Percentiles rank a stretch among this genome's conserved stretches.
Evolutionary conservation across 2,329 filamentous ascomycete species (phyloP).

Genomic region (Fusarium armeniacum): DNA sequence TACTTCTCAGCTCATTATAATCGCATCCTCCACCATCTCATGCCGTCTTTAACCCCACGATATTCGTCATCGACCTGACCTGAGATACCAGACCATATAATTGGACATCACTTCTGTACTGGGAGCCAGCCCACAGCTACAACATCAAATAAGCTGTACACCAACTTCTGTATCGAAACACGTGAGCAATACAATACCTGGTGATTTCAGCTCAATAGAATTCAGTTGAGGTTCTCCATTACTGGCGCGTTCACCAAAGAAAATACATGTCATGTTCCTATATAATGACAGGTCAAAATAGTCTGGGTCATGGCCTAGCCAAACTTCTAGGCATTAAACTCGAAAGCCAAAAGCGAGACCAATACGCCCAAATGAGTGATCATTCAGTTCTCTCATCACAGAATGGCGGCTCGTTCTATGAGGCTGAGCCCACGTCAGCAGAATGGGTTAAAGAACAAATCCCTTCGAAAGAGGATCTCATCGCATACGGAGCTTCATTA

Average conservation of each 20-base stretch:
- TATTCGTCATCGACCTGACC: conserved; percentile 48
- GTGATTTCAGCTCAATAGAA: conserved; percentile 15
- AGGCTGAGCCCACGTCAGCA: conserved; percentile 79
- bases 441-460: conserved; percentile 79
- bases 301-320: conserved; percentile 79
- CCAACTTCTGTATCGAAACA: conserved; percentile 25
- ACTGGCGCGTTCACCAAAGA: neutral
- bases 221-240: neutral
- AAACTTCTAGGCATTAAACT: conserved; percentile 88
- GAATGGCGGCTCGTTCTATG: conserved; percentile 83
- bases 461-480: conserved; percentile 69
- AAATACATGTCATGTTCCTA: conserved; percentile 7
- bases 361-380: conserved; percentile 74
- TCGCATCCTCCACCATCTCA: conserved; percentile 9
- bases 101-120: neutral
- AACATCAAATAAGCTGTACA: conserved; percentile 20
- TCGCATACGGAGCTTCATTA: conserved; percentile 75
- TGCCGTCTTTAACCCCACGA: conserved; percentile 48
- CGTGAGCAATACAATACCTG: conserved; percentile 16
- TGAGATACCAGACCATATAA: conserved; percentile 36
- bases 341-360: conserved; percentile 64
- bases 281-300: conserved; percentile 49
- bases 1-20: neutral
- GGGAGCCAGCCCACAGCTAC: neutral
- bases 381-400: conserved; percentile 83